Base-by-base conservation (phyloP, 2,329 filamentous ascomycete species). In the Fusarium metavorans region DNA sequence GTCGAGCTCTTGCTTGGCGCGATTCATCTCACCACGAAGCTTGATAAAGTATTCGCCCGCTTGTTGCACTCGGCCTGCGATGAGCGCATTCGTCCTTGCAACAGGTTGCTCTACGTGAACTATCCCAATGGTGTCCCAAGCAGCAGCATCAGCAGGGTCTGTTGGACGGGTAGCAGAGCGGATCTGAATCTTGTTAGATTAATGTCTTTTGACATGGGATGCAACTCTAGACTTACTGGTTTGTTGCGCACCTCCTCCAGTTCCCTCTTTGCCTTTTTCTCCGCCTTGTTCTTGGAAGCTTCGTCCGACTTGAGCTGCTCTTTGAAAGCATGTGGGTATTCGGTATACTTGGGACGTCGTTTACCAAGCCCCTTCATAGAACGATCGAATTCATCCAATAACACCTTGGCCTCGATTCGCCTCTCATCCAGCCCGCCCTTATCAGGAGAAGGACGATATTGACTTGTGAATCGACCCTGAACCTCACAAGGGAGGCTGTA, bases 51-150 rank as follows among this genome's bases (percentile, higher is more conserved):
- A 83, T 39, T 88, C 86, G 30, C 87, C 87, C 48, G 88, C 88
- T 35, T 85, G 84, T 65, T 88, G 87, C 20, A 90, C 88, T 9
- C 85, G 84, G 20, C 80, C 79, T 25, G 87, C 87, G 64, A 87
- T 86, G 10, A 84, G 72, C 13, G 81, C 76, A 30, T 81, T 85
- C 2, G 81, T 82, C 71, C 82, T 79, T 41, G 78, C 78, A 77
- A 83, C 81, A 68, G 81, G 76, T 39, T 82, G 79, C n/a, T 88
- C 85, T 67, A 89, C 80, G 64, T 87, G 79, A 16, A 89, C 84
- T 56, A 88, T 84, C 20, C 87, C 87, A 70, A 88, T 84, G 0
- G 85, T 83, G 76, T 90, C 88, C 88, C 88, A 90, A 4, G 83
- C 85, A 27, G 87, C 86, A 27, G 85, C 87, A 66, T 86, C 87